Percentiles rank a stretch among this genome's conserved stretches.
Evolutionary conservation across 2,329 filamentous ascomycete species (phyloP).

Genomic region (Colletotrichum costaricense): DNA sequence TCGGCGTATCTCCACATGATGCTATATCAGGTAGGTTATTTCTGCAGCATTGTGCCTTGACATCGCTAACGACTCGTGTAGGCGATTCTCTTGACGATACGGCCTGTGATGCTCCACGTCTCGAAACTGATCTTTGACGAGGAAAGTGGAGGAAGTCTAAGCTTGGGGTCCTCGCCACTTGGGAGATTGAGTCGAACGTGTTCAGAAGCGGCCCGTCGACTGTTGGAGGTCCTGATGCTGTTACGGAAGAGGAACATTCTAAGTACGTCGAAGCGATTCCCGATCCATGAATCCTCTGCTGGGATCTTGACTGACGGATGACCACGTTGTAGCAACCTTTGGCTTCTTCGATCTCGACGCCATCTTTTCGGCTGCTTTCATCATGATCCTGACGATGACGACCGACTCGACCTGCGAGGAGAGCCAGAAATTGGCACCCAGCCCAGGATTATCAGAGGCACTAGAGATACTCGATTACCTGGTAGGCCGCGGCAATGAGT

Average conservation of each 20-base stretch:
- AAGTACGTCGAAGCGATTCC: slow-evolving; percentile 31
- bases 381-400: slow-evolving; percentile 31
- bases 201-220: slow-evolving; percentile 26
- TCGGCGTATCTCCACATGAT: slow-evolving; percentile 46
- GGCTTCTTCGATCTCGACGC: slow-evolving; percentile 35
- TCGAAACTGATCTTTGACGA: slow-evolving; percentile 29
- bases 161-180: background rate
- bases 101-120: slow-evolving; percentile 30
- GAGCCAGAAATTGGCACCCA: slow-evolving; percentile 39
- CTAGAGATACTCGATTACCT: slow-evolving; percentile 44
- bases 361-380: slow-evolving; percentile 35
- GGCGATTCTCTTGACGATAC: slow-evolving; percentile 39
- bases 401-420: slow-evolving; percentile 42
- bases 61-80: background rate
- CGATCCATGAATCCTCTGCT: too few species aligned
- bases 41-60: too few species aligned
- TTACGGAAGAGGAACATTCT: slow-evolving; percentile 45
- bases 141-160: background rate
- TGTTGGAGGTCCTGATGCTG: slow-evolving; percentile 28
- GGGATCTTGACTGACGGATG: background rate
- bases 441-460: slow-evolving; percentile 41
- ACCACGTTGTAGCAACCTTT: background rate
- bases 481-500: slow-evolving; percentile 41
- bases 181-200: slow-evolving; percentile 23
- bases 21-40: slow-evolving; percentile 44